Evolutionary conservation across 805 yeast genomes (phyloP).

Genomic region (Lipomyces starkeyi): DNA sequence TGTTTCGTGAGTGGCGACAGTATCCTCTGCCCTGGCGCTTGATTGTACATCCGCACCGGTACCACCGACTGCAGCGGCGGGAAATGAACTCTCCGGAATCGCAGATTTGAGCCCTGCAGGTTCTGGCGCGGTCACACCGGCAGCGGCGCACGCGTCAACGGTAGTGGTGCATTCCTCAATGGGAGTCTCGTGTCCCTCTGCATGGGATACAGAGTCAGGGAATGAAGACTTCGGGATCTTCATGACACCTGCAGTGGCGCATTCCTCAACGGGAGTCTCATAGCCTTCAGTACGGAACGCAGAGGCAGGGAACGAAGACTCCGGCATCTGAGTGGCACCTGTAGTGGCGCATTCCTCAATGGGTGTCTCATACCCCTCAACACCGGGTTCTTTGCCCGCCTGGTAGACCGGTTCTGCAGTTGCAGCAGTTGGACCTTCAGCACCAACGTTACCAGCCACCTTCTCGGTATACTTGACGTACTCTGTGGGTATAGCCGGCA

Average conservation of each 20-base stretch:
- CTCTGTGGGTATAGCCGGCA: not conserved
- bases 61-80: not conserved
- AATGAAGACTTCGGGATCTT: not conserved
- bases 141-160: not conserved
- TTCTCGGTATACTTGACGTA: not conserved
- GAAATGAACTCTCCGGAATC: not conserved
- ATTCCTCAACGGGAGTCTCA: not conserved
- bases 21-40: not conserved
- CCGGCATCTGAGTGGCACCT: not conserved
- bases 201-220: not conserved
- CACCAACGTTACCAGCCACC: not conserved
- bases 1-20: not conserved
- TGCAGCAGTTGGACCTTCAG: not conserved
- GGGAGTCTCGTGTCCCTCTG: not conserved
- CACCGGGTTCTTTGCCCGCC: not conserved
- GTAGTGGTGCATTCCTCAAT: too few relatives aligned
- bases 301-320: not conserved
- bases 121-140: not conserved
- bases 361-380: conserved; percentile 1
- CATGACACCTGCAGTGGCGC: too few relatives aligned
- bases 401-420: not conserved
- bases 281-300: not conserved
- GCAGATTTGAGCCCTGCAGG: not conserved
- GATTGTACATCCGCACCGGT: not conserved
- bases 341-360: not conserved